A percentile compares a stretch with the other conserved stretches of the same genome.
Evolutionary conservation across 2,329 filamentous ascomycete species (phyloP).

Genomic region (Colletotrichum tofieldiae): DNA sequence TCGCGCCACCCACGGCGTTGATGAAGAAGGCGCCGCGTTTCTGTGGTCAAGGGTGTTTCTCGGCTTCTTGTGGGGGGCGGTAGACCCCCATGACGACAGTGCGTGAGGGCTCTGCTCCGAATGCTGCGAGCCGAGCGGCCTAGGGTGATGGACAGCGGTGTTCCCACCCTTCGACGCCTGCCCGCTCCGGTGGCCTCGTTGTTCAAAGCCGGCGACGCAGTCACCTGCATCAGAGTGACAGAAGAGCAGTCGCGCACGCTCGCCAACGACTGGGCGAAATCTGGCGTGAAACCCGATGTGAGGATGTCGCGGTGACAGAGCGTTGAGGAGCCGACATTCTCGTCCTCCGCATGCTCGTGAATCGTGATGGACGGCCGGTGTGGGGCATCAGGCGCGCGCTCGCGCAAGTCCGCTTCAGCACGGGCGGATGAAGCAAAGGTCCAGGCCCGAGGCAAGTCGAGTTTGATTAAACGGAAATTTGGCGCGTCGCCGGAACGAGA

Average conservation of each 20-base stretch:
- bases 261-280: background rate
- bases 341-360: constrained; percentile 10
- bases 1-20: background rate
- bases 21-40: constrained; percentile 7
- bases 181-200: constrained; percentile 11
- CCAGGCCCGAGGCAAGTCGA: constrained; percentile 27
- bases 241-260: constrained; percentile 12
- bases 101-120: constrained; percentile 12
- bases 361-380: constrained; percentile 29
- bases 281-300: background rate
- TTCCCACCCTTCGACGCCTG: constrained; percentile 21
- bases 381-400: constrained; percentile 23
- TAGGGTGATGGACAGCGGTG: constrained; percentile 9
- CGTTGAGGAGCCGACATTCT: constrained; percentile 1
- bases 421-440: constrained; percentile 30
- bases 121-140: constrained; percentile 21
- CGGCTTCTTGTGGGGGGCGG: background rate
- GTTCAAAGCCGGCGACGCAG: background rate
- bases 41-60: background rate
- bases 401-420: constrained; percentile 33
- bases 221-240: constrained; percentile 3
- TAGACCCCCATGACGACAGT: constrained; percentile 27
- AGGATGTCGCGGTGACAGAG: constrained; percentile 1
- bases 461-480: constrained; percentile 40
- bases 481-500: constrained; percentile 36